Percentiles rank a stretch among this genome's conserved stretches.
Conservation (phyloP, 169 alveolate genomes). For the Cryptosporidium viatorum region DNA sequence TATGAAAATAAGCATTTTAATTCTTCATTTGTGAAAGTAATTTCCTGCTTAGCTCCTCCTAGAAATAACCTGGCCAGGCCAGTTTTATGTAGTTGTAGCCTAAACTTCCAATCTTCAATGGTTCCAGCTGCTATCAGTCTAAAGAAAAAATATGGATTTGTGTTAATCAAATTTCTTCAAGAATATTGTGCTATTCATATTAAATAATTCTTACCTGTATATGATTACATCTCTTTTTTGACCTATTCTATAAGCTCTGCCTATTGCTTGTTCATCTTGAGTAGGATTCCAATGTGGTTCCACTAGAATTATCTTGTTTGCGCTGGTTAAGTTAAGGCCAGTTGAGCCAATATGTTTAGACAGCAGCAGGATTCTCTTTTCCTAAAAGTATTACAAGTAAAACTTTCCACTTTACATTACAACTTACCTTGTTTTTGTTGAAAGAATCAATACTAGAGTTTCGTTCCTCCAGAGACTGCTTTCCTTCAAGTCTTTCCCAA, state of each 20-base stretch:
- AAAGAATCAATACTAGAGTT: not conserved
- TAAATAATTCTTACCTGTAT: constrained; percentile 79
- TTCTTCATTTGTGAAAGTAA: constrained; percentile 38
- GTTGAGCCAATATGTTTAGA: constrained; percentile 86
- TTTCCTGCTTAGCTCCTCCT: constrained; percentile 29
- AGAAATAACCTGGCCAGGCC: constrained; percentile 49
- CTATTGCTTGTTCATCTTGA: constrained; percentile 88
- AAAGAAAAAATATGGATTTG: too few relatives aligned
- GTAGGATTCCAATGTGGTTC: constrained; percentile 90
- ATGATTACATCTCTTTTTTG: constrained; percentile 85
- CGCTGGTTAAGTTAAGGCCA: constrained; percentile 86
- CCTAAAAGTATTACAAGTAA: not conserved
- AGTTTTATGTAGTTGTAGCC: constrained; percentile 70
- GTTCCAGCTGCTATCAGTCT: constrained; percentile 56
- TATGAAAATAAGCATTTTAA: constrained; percentile 38
- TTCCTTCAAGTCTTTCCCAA: constrained; percentile 69
- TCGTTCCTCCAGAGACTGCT: constrained; percentile 20
- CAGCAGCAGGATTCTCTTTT: constrained; percentile 83
- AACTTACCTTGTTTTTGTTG: constrained; percentile 41
- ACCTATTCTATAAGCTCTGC: constrained; percentile 86
- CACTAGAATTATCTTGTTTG: constrained; percentile 85
- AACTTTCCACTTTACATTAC: not conserved
- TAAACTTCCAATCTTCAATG: constrained; percentile 60
- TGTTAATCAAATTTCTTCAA: not conserved
- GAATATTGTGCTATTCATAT: not conserved